These are phyloP conservation scores for Microstegium vimineum DNA, from an alignment of 176 grass and related monocot species.

Conservation along the genomic window DNA sequence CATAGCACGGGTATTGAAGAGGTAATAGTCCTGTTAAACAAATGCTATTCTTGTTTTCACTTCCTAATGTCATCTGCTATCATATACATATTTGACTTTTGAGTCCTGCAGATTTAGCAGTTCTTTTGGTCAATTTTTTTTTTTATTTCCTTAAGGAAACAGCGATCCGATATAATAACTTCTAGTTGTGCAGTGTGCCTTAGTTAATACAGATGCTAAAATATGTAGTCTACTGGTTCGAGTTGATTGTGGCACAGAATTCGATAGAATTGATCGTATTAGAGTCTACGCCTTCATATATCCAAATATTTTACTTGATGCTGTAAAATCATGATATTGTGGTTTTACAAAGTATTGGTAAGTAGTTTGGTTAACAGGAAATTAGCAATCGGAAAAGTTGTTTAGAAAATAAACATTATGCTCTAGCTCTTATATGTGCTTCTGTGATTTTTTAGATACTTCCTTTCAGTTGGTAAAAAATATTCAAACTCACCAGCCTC, in stretches of 20 bases:
- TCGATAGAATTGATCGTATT: background rate
- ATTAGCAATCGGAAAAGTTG: background rate
- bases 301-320: background rate
- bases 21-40: conserved; percentile 48
- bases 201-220: background rate
- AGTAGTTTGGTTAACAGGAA: background rate
- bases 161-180: background rate
- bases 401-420: background rate
- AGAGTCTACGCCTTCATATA: background rate
- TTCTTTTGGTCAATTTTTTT: background rate
- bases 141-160: background rate
- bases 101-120: too few species aligned
- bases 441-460: background rate
- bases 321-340: background rate
- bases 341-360: background rate
- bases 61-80: background rate
- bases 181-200: background rate
- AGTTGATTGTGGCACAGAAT: background rate
- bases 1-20: conserved; percentile 80
- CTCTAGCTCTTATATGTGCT: background rate
- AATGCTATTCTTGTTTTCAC: background rate
- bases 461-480: background rate
- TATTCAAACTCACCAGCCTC: background rate
- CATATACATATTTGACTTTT: background rate
- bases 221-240: background rate